phyloP scores from a whole-genome alignment of 768 basidiomycete species.

The Obba rivulosa region DNA sequence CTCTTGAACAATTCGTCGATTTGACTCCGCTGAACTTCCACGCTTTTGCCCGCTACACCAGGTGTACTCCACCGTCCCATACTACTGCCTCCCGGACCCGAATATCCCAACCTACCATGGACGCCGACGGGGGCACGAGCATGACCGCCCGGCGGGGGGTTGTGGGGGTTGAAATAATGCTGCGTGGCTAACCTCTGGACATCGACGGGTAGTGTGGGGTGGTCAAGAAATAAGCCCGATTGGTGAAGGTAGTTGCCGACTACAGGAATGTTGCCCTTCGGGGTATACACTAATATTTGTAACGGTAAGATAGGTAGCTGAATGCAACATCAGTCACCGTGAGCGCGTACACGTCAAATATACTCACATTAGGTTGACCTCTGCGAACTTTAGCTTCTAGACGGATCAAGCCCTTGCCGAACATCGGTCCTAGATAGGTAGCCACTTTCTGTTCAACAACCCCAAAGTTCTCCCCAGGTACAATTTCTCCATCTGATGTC shows the following conservation, averaged over 20 bases:
- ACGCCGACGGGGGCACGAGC: conserved; percentile 33
- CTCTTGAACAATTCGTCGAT: conserved; percentile 93
- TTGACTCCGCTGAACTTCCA: conserved; percentile 89
- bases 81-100: conserved; percentile 31
- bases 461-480: conserved; percentile 65
- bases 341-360: conserved; percentile 6
- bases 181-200: conserved; percentile 47
- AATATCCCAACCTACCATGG: conserved; percentile 37
- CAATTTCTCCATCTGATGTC: conserved; percentile 45
- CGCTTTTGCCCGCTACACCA: conserved; percentile 61
- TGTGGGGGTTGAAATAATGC: conserved; percentile 87
- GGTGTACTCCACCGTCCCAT: conserved; percentile 52
- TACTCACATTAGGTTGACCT: conserved; percentile 54
- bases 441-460: conserved; percentile 87
- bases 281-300: conserved; percentile 87
- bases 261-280: conserved; percentile 85
- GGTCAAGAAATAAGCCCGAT: conserved; percentile 67
- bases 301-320: conserved; percentile 82
- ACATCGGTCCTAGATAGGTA: conserved; percentile 72
- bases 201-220: conserved; percentile 70
- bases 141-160: conserved; percentile 68
- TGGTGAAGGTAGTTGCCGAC: conserved; percentile 74
- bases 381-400: conserved; percentile 73
- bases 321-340: conserved; percentile 12
- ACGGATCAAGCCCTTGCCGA: conserved; percentile 78